These are phyloP conservation scores for Thermothielavioides terrestris DNA, from an alignment of 495 filamentous ascomycete species.

Conservation along the genomic window DNA sequence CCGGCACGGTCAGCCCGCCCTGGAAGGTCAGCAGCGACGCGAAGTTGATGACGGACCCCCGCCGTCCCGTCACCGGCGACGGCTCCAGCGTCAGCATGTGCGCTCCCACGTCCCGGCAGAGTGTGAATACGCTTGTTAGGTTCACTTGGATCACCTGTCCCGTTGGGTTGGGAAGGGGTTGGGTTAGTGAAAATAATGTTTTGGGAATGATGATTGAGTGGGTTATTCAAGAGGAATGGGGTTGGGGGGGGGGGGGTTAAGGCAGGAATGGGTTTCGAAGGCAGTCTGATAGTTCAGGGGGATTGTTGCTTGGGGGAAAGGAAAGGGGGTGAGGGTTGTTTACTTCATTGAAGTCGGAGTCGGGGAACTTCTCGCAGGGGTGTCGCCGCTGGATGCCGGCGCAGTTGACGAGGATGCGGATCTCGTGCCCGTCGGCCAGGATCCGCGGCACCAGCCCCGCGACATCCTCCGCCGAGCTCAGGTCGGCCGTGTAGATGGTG, in stretches of 20 bases:
- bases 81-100: constrained; percentile 61
- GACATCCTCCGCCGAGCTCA: constrained; percentile 54
- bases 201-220: no score
- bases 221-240: no score
- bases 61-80: constrained; percentile 45
- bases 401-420: constrained; percentile 74
- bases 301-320: no score
- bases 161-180: no score
- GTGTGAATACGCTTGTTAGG: constrained; percentile 70
- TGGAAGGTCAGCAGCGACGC: constrained; percentile 82
- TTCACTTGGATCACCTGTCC: constrained; percentile 83
- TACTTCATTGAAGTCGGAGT: constrained; percentile 71
- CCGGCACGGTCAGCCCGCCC: constrained; percentile 82
- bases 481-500: constrained; percentile 62
- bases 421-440: constrained; percentile 48
- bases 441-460: constrained; percentile 52
- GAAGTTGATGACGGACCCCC: constrained; percentile 79
- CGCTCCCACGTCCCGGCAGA: constrained; percentile 77
- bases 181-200: no score
- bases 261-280: not conserved
- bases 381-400: constrained; percentile 80
- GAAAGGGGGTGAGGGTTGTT: not conserved
- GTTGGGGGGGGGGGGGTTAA: constrained; percentile 38
- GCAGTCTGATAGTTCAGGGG: no score
- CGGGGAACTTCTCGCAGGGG: constrained; percentile 67